Evolutionary conservation across 305 asterid genomes (phyloP).

Genomic region (Petunia hybrid): DNA sequence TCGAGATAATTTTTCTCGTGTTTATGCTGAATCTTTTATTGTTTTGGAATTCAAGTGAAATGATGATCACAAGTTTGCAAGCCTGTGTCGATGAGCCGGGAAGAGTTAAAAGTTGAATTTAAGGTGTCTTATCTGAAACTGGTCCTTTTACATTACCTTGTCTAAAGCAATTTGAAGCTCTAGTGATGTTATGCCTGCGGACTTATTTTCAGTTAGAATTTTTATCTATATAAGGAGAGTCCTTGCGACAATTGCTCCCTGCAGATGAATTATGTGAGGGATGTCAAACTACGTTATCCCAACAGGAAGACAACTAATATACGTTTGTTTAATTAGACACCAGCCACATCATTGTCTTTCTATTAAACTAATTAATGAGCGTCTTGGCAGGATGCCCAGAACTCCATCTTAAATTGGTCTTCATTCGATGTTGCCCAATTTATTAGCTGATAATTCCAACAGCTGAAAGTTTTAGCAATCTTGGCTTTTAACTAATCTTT

Average conservation of each 20-base stretch:
- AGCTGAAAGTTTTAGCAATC: not conserved
- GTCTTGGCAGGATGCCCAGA: not conserved
- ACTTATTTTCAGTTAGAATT: not conserved
- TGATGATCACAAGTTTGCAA: constrained; percentile 1
- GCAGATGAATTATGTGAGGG: not conserved
- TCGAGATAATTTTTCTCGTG: not conserved
- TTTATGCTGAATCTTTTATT: not conserved
- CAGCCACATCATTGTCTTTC: not conserved
- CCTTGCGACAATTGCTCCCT: not conserved
- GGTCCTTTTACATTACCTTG: not conserved
- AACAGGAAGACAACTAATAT: constrained; percentile 3
- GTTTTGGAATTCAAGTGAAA: constrained; percentile 2
- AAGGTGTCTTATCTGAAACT: not conserved
- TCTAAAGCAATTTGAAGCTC: not conserved
- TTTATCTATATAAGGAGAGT: not conserved
- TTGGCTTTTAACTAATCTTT: not conserved
- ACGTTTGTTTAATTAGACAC: not conserved
- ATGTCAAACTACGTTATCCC: not conserved
- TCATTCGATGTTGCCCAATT: not conserved
- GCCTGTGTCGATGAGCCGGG: not conserved
- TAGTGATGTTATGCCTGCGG: no score
- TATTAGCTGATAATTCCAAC: not conserved
- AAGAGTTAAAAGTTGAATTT: not conserved
- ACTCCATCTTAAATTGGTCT: not conserved
- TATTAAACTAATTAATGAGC: not conserved